These are phyloP conservation scores for Salix udensis DNA, from an alignment of 345 rosid genomes.

Conservation along the genomic window DNA sequence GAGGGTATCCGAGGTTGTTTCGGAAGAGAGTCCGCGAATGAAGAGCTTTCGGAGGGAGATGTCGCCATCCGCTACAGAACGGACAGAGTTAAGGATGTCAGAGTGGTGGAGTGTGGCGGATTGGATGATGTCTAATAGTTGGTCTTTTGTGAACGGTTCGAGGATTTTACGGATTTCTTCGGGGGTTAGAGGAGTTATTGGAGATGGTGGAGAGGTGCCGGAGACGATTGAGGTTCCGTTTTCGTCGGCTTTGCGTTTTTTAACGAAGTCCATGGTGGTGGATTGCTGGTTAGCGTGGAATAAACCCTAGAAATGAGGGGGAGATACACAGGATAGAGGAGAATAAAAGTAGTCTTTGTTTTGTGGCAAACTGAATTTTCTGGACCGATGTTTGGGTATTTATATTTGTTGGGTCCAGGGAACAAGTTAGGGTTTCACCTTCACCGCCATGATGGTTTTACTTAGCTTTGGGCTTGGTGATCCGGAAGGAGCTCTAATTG, in stretches of 20 bases:
- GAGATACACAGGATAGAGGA: not conserved
- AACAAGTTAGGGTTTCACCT: not conserved
- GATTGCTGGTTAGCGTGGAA: not conserved
- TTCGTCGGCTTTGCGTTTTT: conserved; percentile 34
- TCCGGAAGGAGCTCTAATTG: not conserved
- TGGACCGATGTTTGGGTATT: too few species aligned
- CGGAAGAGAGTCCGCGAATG: conserved; percentile 22
- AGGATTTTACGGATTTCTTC: conserved; percentile 29
- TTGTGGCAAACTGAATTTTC: not conserved
- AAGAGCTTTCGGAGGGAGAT: conserved; percentile 26
- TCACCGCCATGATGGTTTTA: not conserved
- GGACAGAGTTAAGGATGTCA: conserved; percentile 30
- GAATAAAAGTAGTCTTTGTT: not conserved
- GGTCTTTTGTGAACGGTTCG: conserved; percentile 27
- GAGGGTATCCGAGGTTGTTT: conserved; percentile 27
- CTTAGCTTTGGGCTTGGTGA: not conserved
- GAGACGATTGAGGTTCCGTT: conserved; percentile 3
- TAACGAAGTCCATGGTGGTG: conserved; percentile 24
- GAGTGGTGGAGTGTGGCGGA: conserved; percentile 23
- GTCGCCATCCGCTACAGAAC: conserved; percentile 23
- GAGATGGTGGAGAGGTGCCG: not conserved
- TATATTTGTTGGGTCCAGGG: not conserved
- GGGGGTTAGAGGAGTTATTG: conserved; percentile 3
- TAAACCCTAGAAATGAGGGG: not conserved
- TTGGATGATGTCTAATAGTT: conserved; percentile 27